A percentile compares a stretch with the other conserved stretches of the same genome.
phyloP scores from a whole-genome alignment of 2,329 filamentous ascomycete species.

The Verticillium nonalfalfae region DNA sequence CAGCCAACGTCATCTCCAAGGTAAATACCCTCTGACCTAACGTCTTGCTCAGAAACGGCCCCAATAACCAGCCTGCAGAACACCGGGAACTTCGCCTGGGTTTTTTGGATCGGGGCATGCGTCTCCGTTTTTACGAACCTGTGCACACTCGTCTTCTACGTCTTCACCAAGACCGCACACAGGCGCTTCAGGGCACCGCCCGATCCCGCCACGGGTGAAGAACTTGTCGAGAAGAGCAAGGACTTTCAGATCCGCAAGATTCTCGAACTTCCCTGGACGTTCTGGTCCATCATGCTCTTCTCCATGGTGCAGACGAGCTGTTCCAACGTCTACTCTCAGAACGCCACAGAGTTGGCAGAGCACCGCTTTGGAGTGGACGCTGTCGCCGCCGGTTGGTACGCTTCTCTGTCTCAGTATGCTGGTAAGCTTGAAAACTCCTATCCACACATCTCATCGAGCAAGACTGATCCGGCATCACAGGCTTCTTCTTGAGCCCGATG shows the following conservation, averaged over 20 bases:
- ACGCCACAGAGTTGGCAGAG: conserved; percentile 50
- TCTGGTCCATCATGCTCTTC: conserved; percentile 47
- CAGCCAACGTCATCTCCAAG: conserved; percentile 51
- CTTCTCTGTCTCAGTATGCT: conserved; percentile 38
- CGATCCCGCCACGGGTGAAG: conserved; percentile 51
- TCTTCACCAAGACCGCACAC: conserved; percentile 45
- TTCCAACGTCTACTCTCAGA: conserved; percentile 41
- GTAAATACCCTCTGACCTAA: neutral
- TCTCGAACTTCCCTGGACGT: conserved; percentile 50
- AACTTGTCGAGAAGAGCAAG: conserved; percentile 51
- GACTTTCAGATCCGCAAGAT: conserved; percentile 49
- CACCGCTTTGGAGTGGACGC: conserved; percentile 42
- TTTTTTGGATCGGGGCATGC: conserved; percentile 53
- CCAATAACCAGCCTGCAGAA: conserved; percentile 16
- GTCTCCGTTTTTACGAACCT: conserved; percentile 58
- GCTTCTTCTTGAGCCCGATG: conserved; percentile 46
- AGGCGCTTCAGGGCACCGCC: conserved; percentile 35
- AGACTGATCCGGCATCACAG: conserved; percentile 4
- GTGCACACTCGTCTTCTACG: conserved; percentile 44
- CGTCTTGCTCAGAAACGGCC: neutral
- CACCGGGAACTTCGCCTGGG: conserved; percentile 54
- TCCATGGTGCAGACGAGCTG: conserved; percentile 47
- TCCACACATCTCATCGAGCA: too few species aligned
- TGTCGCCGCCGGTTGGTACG: conserved; percentile 49
- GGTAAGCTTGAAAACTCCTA: conserved; percentile 8